phyloP scores from a whole-genome alignment of 1,139 yeast species.

The Geotrichum macrosporum region DNA sequence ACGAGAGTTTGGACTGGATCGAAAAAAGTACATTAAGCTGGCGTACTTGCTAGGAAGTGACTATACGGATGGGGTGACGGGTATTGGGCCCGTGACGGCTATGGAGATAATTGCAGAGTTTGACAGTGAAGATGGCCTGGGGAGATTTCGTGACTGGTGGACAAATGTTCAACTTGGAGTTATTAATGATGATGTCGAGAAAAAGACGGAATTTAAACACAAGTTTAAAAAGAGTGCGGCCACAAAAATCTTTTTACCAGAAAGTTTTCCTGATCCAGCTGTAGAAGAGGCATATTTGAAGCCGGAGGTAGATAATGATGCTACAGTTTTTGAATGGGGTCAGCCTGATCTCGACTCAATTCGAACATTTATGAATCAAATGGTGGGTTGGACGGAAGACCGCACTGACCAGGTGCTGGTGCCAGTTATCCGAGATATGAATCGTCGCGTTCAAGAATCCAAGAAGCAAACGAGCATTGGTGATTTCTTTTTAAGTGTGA shows the following conservation, averaged over 20 bases:
- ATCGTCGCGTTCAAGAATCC: slow-evolving; percentile 43
- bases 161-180: slow-evolving; percentile 41
- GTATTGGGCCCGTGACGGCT: slow-evolving; percentile 90
- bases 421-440: slow-evolving; percentile 82
- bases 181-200: slow-evolving; percentile 18
- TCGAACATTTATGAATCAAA: slow-evolving; percentile 60
- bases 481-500: slow-evolving; percentile 1
- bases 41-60: slow-evolving; percentile 89
- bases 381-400: slow-evolving; percentile 78
- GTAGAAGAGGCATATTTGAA: slow-evolving; percentile 68
- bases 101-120: slow-evolving; percentile 93
- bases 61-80: slow-evolving; percentile 86
- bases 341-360: slow-evolving; percentile 77
- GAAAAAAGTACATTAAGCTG: slow-evolving; percentile 62
- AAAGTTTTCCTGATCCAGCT: slow-evolving; percentile 61
- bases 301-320: slow-evolving; percentile 83
- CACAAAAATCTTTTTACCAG: slow-evolving; percentile 59
- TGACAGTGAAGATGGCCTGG: slow-evolving; percentile 40
- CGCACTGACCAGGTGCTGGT: slow-evolving; percentile 78
- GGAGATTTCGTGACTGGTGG: slow-evolving; percentile 57
- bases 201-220: slow-evolving; percentile 34
- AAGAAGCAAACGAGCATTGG: slow-evolving; percentile 22
- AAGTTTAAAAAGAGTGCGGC: slow-evolving; percentile 54
- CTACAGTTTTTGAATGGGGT: slow-evolving; percentile 83
- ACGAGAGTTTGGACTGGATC: slow-evolving; percentile 59